A percentile compares a stretch with the other conserved stretches of the same genome.
phyloP scores from a whole-genome alignment of 2,329 filamentous ascomycete species.

The Botrytis paeoniae region DNA sequence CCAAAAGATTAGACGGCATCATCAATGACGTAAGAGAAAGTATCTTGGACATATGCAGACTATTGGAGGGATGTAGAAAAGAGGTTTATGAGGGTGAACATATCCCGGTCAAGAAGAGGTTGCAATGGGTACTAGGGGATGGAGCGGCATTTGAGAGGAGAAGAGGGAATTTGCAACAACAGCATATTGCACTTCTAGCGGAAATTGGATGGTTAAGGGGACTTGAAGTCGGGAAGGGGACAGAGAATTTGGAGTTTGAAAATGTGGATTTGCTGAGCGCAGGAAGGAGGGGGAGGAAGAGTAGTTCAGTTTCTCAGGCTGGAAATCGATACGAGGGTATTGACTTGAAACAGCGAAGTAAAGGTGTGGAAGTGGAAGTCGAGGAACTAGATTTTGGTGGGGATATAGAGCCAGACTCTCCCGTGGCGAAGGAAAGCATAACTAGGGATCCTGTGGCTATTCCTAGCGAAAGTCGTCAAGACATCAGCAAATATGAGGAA shows the following conservation, averaged over 20 bases:
- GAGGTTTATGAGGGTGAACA: background rate
- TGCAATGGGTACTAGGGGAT: constrained; percentile 18
- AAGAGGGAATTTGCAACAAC: constrained; percentile 10
- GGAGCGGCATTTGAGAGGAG: constrained; percentile 10
- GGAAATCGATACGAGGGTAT: background rate
- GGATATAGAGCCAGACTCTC: background rate
- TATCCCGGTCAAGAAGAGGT: background rate
- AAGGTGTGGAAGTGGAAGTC: background rate
- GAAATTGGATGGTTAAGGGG: constrained; percentile 15
- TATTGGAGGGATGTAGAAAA: constrained; percentile 5
- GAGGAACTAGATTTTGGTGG: background rate
- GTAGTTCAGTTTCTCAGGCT: background rate
- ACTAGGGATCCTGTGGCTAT: background rate
- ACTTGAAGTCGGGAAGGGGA: background rate
- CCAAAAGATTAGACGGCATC: background rate
- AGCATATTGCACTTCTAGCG: constrained; percentile 14
- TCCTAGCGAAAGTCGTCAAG: background rate
- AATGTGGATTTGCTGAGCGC: background rate
- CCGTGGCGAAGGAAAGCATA: background rate
- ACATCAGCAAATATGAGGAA: background rate
- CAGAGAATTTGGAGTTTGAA: background rate
- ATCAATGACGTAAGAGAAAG: background rate
- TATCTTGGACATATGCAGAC: background rate
- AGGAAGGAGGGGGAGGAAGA: background rate
- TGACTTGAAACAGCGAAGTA: background rate